These are phyloP conservation scores for Xylaria curta DNA, from an alignment of 495 filamentous ascomycete genomes.

Conservation along the genomic window DNA sequence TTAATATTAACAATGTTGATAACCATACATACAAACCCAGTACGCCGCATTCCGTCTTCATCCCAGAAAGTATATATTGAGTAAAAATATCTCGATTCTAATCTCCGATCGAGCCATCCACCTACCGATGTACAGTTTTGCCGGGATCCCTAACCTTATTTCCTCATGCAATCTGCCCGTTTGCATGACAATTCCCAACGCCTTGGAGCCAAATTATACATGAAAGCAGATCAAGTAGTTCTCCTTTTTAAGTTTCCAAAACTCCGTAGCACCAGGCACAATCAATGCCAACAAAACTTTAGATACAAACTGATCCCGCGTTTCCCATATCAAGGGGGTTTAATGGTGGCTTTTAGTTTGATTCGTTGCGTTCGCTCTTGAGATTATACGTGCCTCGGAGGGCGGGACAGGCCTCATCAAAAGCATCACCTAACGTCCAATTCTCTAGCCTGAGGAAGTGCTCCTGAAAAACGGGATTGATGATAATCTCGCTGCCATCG, in stretches of 20 bases:
- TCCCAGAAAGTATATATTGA: background rate
- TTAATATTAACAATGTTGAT: background rate
- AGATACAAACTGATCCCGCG: background rate
- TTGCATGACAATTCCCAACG: background rate
- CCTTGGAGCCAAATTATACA: background rate
- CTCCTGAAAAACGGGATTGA: constrained; percentile 81
- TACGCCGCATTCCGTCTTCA: background rate
- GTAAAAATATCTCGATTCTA: background rate
- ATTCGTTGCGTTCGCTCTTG: constrained; percentile 19
- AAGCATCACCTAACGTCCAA: constrained; percentile 77
- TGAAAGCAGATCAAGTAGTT: background rate
- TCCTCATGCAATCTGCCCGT: background rate
- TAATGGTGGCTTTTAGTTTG: background rate
- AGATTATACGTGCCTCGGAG: constrained; percentile 61
- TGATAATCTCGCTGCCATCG: constrained; percentile 65
- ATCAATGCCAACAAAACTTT: background rate
- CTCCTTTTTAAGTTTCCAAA: background rate
- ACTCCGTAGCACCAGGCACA: background rate
- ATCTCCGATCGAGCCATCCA: no score
- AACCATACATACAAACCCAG: background rate
- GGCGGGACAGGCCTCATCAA: constrained; percentile 66
- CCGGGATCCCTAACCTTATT: background rate
- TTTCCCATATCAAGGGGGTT: background rate
- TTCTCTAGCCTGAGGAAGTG: constrained; percentile 72
- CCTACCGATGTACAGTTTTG: background rate